phyloP scores from a whole-genome alignment of 371 early-diverging fungal species.

The Mucor indicus region DNA sequence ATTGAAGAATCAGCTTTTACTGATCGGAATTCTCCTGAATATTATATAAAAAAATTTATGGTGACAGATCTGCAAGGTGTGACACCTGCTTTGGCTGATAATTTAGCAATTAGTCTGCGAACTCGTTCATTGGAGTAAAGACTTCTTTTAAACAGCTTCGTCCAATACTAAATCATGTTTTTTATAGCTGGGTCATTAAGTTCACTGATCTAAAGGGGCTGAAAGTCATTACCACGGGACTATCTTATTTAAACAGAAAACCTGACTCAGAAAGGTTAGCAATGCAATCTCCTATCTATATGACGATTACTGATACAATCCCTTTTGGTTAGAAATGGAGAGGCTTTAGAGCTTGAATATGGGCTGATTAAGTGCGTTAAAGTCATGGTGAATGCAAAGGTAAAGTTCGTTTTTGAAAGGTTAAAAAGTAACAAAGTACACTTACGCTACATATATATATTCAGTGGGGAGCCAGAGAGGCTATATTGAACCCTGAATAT shows the following conservation, averaged over 20 bases:
- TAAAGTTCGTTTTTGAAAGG: conserved; percentile 8
- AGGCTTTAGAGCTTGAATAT: conserved; percentile 61
- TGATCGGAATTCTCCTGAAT: conserved; percentile 40
- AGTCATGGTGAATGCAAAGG: conserved; percentile 61
- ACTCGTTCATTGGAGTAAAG: conserved; percentile 44
- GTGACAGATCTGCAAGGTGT: conserved; percentile 37
- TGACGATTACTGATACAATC: too few species aligned
- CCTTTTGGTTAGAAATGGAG: conserved; percentile 61
- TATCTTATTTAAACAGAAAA: conserved; percentile 46
- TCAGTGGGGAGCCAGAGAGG: conserved; percentile 72
- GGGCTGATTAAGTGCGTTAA: conserved; percentile 76
- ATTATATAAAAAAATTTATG: conserved; percentile 42
- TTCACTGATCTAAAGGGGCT: conserved; percentile 71
- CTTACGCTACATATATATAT: too few species aligned
- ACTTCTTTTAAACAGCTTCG: not conserved
- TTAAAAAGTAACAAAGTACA: too few species aligned
- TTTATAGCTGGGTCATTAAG: conserved; percentile 40
- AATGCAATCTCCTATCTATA: conserved; percentile 2
- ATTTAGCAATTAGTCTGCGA: conserved; percentile 42
- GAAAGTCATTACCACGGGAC: conserved; percentile 52
- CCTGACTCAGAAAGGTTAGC: conserved; percentile 20
- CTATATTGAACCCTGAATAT: conserved; percentile 56
- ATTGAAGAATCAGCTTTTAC: conserved; percentile 17
- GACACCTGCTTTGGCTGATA: conserved; percentile 32
- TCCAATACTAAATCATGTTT: not conserved